These are phyloP conservation scores for Pycnococcus provasolii DNA, from an alignment of 139 green algal genomes.

Conservation along the genomic window DNA sequence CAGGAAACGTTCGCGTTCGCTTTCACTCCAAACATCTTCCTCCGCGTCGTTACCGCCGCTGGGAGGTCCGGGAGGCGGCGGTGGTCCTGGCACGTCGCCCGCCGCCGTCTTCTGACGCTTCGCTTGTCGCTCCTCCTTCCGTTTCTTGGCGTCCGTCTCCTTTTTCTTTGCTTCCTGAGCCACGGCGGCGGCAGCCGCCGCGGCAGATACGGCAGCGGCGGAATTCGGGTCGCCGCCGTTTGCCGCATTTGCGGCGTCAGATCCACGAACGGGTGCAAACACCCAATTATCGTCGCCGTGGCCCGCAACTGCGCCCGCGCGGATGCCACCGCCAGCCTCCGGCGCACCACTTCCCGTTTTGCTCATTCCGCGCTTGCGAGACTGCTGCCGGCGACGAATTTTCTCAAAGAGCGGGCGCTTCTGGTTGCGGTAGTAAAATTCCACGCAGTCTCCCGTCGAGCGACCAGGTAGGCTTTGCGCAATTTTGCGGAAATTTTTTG, in stretches of 20 bases:
- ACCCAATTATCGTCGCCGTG: not conserved
- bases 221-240: not conserved
- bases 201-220: not conserved
- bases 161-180: not conserved
- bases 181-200: not conserved
- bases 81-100: not conserved
- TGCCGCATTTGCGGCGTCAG: not conserved
- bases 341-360: constrained; percentile 36
- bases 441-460: constrained; percentile 63
- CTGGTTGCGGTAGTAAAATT: constrained; percentile 71
- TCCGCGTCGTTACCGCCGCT: no score
- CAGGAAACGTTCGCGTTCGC: no score
- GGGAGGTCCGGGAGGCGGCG: no score
- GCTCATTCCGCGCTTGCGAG: constrained; percentile 72
- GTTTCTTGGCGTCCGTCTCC: constrained; percentile 1
- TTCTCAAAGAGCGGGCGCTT: constrained; percentile 73
- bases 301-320: not conserved
- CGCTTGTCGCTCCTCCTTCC: not conserved
- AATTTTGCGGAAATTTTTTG: constrained; percentile 75
- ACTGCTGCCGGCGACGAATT: constrained; percentile 69
- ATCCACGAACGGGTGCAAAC: not conserved
- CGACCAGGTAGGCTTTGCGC: constrained; percentile 55
- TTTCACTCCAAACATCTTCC: no score
- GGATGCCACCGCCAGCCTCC: not conserved
- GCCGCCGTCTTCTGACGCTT: not conserved